Base-by-base conservation (phyloP, 108 stramenopile species). In the Cyclotella choctawhatcheeana region DNA sequence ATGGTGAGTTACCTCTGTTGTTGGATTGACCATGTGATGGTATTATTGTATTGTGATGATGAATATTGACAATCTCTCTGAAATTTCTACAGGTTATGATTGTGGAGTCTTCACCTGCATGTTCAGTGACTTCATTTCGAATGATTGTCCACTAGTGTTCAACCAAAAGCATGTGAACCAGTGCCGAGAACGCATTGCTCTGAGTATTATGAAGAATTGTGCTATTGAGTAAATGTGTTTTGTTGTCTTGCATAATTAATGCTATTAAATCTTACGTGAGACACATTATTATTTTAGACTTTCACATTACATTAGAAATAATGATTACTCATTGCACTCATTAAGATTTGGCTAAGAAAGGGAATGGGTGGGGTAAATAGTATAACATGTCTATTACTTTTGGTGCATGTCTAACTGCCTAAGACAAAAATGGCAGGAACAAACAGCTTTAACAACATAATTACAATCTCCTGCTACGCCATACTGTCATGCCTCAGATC, bases 31-130 rank as follows among this genome's bases (percentile, higher is more conserved):
- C n/a, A n/a, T n/a, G n/a, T n/a, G n/a, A n/a, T n/a, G n/a, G n/a
- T n/a, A n/a, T n/a, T n/a, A n/a, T n/a, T 18, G 7, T 6, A 0
- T 56, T 58, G 0, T 45, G 17, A 2, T 55, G 27, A n/a, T 43
- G 33, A 22, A 52, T 5, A 24, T 2, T 24, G 20, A 18, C 3
- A 52, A 12, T 43, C 51, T 71, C 12, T 70, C 59, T 48, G 24
- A 24, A 7, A 32, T 43, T 21, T 20, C 27, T 24, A 32, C 64
- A 92, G 91, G 93, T 12, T 90, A 73, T 61, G 95, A 96, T 51
- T 96, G 95, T 65, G 95, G 95, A 35, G 95, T 96, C 1, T 96
- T 96, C 67, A 93, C 92, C 18, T 96, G 92, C 84, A 96, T 93
- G 90, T 93, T 92, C 72, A 78, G 83, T 16, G 95, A 96, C 56